Evolutionary conservation across 169 alveolate species (phyloP), one percentile per base, ranked within the genome.

Genomic region (Eimeria zaria): DNA sequence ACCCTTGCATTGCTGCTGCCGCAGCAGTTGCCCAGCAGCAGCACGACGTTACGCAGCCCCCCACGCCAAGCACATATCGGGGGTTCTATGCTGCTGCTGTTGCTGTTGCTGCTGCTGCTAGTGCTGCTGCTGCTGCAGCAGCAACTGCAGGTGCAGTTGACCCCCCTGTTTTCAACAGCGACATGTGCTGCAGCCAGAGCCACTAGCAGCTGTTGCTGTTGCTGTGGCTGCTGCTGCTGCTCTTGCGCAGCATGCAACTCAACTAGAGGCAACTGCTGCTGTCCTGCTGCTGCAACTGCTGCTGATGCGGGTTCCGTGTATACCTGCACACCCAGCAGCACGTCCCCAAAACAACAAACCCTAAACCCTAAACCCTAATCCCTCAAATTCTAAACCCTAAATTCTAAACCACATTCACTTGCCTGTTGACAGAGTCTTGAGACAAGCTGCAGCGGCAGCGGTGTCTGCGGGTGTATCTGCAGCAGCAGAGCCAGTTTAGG

Each of bases 361-460:
- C 84, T 39, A 36, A 39, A 73, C 51, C 84, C 51, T 33, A 73
- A 36, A 73, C 51, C 20, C 84, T 73, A 73, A 73, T 8, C 84
- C 53, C 84, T 73, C n/a, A 73, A 73, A 73, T 24, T 48, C 46
- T 73, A 73, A 36, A 73, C 84, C 84, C 53, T 73, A 73, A 73
- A 73, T 48, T 48, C 84, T 73, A 73, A 8, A 73, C 44, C 55
- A 1, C n/a, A 11, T n/a, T 24, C 64, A 44, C 89, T 64, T 44
- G 96, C 96, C 81, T 91, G 96, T 9, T 46, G 84, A 36, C 96
- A 91, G 24, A 91, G 96, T 22, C 96, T 83, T 76, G 83, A 83
- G 53, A 91, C 90, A 48, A 91, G 96, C 51, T 53, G 87, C 46
- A 91, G 81, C 81, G 96, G 96, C 69, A 91, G 62, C 60, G 78